A percentile compares a stretch with the other conserved stretches of the same genome.
phyloP scores from a whole-genome alignment of 305 asterid genomes.

The Solanum hybrid region DNA sequence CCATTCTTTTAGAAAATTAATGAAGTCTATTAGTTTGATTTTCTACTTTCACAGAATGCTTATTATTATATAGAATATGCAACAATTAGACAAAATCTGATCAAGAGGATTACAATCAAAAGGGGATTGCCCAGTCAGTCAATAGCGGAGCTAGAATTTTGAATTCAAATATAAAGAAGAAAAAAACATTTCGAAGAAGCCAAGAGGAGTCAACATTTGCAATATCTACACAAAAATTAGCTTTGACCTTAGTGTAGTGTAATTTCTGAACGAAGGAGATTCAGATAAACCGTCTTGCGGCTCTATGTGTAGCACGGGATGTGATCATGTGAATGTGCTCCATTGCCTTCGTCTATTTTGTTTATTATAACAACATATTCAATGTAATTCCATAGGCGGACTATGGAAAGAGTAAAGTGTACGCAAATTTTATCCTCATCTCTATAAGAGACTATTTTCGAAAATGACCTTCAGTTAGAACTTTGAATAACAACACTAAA shows the following conservation, averaged over 20 bases:
- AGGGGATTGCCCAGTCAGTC: background rate
- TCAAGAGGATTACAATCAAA: background rate
- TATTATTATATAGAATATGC: background rate
- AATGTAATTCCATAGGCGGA: background rate
- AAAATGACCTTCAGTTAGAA: background rate
- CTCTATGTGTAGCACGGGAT: background rate
- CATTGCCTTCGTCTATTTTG: background rate
- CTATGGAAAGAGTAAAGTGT: background rate
- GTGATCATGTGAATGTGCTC: background rate
- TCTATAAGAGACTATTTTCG: background rate
- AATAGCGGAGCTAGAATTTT: background rate
- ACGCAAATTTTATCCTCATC: background rate
- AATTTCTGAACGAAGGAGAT: background rate
- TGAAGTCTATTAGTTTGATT: background rate
- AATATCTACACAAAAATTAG: background rate
- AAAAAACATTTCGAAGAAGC: background rate
- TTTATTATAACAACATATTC: background rate
- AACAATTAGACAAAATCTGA: background rate
- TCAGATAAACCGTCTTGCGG: background rate
- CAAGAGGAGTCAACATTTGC: background rate
- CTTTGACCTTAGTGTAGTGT: background rate
- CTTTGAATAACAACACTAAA: background rate
- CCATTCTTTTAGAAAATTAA: slow-evolving; percentile 2
- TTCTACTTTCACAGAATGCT: background rate
- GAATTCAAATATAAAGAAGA: background rate